Evolutionary conservation across 2,329 filamentous ascomycete genomes (phyloP).

Genomic region (Tolypocladium paradoxum): DNA sequence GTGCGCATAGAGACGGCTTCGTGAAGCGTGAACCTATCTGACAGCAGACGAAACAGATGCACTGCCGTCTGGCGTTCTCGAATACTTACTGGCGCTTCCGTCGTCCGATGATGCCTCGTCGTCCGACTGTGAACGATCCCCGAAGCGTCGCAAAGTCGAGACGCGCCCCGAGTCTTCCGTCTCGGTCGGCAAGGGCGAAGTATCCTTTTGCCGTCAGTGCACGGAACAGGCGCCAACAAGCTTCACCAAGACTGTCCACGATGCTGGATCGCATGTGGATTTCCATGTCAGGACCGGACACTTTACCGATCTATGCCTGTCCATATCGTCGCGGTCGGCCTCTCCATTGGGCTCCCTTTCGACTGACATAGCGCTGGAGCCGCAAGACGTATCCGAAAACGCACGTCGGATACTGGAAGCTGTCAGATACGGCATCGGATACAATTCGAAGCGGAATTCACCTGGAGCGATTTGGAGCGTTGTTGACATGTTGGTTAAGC

Average conservation of each 20-base stretch:
- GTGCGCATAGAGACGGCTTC: background rate
- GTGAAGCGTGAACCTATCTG: background rate
- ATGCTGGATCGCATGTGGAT: slow-evolving; percentile 11
- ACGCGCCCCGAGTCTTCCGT: slow-evolving; percentile 9
- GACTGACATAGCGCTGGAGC: slow-evolving; percentile 10
- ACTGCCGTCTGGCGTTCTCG: slow-evolving; percentile 12
- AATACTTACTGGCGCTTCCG: slow-evolving; percentile 12
- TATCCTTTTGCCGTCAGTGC: slow-evolving; percentile 17
- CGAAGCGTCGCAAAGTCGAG: slow-evolving; percentile 21
- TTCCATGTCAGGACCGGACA: slow-evolving; percentile 6
- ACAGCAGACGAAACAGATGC: slow-evolving; percentile 8
- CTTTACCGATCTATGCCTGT: slow-evolving; percentile 3
- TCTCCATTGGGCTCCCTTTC: slow-evolving; percentile 4
- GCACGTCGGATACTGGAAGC: slow-evolving; percentile 10
- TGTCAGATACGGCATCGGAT: slow-evolving; percentile 1
- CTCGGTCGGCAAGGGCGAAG: slow-evolving; percentile 12
- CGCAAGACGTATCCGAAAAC: slow-evolving; percentile 11
- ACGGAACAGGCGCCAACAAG: slow-evolving; percentile 3
- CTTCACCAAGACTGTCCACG: slow-evolving; percentile 4
- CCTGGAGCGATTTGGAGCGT: slow-evolving; percentile 25
- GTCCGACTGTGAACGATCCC: slow-evolving; percentile 8
- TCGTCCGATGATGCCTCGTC: slow-evolving; percentile 6
- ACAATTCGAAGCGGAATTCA: slow-evolving; percentile 6
- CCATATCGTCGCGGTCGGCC: slow-evolving; percentile 7
- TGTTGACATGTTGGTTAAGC: slow-evolving; percentile 19